Evolutionary conservation across 164 flowering plant species (phyloP).

Genomic region (Tetracentron sinense): DNA sequence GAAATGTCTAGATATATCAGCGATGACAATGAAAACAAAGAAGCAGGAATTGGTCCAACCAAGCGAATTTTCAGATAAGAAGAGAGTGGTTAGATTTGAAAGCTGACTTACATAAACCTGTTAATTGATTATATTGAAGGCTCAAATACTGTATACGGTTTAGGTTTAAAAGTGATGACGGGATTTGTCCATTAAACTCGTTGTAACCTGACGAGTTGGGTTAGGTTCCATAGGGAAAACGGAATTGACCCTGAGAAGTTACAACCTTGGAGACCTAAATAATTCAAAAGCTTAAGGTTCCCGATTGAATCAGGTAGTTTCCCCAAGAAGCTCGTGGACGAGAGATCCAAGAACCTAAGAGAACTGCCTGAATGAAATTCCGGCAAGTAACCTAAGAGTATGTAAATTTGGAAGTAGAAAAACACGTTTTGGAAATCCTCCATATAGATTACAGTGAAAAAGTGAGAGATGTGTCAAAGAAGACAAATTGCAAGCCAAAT

Average conservation of each 20-base stretch:
- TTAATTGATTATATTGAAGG: too few relatives aligned
- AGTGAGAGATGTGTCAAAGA: not conserved
- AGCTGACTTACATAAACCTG: too few relatives aligned
- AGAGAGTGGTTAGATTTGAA: too few relatives aligned
- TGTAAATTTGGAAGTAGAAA: slow-evolving; percentile 11
- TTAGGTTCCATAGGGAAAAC: not conserved
- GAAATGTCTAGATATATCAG: too few relatives aligned
- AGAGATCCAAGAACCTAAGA: not conserved
- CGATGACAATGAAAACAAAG: too few relatives aligned
- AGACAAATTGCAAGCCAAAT: not conserved
- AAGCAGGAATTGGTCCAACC: too few relatives aligned
- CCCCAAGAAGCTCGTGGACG: not conserved
- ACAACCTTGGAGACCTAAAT: not conserved
- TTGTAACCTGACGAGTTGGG: slow-evolving; percentile 4
- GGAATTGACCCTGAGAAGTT: slow-evolving; percentile 7
- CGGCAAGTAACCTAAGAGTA: not conserved
- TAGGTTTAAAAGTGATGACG: not conserved
- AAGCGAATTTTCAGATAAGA: too few relatives aligned
- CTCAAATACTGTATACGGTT: too few relatives aligned
- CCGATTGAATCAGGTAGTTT: not conserved
- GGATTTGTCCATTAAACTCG: slow-evolving; percentile 6
- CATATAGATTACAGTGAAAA: not conserved
- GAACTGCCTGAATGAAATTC: not conserved
- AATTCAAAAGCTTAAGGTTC: not conserved
- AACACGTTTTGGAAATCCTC: slow-evolving; percentile 1